These are phyloP conservation scores for Talaromyces amestolkiae DNA, from an alignment of 2,329 filamentous ascomycete genomes.

Conservation along the genomic window DNA sequence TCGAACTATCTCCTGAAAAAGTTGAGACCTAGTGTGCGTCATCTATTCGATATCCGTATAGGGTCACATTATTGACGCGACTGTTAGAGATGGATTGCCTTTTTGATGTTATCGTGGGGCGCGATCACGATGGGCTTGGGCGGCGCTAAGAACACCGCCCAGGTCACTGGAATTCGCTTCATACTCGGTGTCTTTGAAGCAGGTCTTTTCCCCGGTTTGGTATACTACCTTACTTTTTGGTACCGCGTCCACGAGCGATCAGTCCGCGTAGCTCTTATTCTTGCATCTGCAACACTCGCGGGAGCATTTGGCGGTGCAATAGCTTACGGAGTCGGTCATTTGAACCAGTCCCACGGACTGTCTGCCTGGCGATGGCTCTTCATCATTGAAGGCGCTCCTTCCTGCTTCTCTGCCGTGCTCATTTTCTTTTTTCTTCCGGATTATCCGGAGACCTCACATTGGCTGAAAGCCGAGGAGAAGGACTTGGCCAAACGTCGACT, in stretches of 20 bases:
- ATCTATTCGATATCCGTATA: not conserved
- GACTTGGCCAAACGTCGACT: constrained; percentile 20
- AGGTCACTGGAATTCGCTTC: constrained; percentile 48
- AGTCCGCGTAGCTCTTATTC: constrained; percentile 56
- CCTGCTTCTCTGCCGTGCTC: constrained; percentile 24
- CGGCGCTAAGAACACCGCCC: constrained; percentile 43
- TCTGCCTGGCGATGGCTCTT: constrained; percentile 26
- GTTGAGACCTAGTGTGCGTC: constrained; percentile 42
- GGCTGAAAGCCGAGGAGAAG: constrained; percentile 30
- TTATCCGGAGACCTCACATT: constrained; percentile 32
- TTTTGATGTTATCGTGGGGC: constrained; percentile 53
- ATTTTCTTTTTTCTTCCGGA: constrained; percentile 34
- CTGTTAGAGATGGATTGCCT: constrained; percentile 47
- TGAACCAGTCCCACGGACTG: constrained; percentile 30
- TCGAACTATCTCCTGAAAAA: constrained; percentile 53
- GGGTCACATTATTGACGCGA: not conserved
- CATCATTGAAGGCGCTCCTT: constrained; percentile 23
- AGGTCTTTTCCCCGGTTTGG: constrained; percentile 51
- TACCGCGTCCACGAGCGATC: constrained; percentile 57
- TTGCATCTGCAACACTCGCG: constrained; percentile 56
- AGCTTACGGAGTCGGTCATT: constrained; percentile 52
- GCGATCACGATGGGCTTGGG: constrained; percentile 50
- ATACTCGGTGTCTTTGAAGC: constrained; percentile 53
- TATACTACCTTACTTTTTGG: constrained; percentile 53
- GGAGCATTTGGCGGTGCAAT: constrained; percentile 55